Percentiles rank a stretch among this genome's conserved stretches.
phyloP scores from a whole-genome alignment of 2,329 filamentous ascomycete genomes.

The Aspergillus pseudoviridinutans region DNA sequence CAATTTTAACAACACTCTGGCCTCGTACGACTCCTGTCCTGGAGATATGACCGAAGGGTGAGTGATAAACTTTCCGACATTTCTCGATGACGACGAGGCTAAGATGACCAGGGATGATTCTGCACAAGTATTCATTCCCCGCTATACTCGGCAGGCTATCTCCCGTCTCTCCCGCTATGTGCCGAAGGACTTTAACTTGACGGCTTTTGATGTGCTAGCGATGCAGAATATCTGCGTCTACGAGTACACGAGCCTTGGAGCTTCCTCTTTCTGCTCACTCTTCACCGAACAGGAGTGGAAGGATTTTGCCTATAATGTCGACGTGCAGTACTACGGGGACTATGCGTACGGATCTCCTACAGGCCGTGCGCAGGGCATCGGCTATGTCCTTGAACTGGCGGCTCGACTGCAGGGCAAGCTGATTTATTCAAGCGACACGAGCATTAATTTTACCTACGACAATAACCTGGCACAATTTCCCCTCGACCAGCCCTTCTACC shows the following conservation, averaged over 20 bases:
- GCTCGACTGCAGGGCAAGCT: constrained; percentile 53
- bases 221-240: constrained; percentile 72
- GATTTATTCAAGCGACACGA: constrained; percentile 31
- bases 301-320: constrained; percentile 66
- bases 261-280: constrained; percentile 67
- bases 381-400: constrained; percentile 68
- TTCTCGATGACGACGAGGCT: neutral
- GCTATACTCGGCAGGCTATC: neutral
- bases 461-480: constrained; percentile 67
- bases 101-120: neutral
- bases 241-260: constrained; percentile 73
- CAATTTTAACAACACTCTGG: constrained; percentile 52
- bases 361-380: constrained; percentile 68
- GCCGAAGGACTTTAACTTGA: constrained; percentile 61
- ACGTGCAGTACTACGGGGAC: constrained; percentile 61
- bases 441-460: constrained; percentile 42
- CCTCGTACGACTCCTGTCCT: constrained; percentile 49
- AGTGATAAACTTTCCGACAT: neutral
- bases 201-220: constrained; percentile 59
- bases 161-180: constrained; percentile 23
- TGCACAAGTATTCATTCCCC: neutral
- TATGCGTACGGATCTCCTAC: constrained; percentile 62
- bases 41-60: constrained; percentile 30
- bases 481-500: constrained; percentile 67
- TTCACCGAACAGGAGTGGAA: constrained; percentile 74